Percentiles rank a stretch among this genome's conserved stretches.
These are phyloP conservation scores for Fomes fomentarius DNA, from an alignment of 1,284 basidiomycete genomes.

Conservation along the genomic window DNA sequence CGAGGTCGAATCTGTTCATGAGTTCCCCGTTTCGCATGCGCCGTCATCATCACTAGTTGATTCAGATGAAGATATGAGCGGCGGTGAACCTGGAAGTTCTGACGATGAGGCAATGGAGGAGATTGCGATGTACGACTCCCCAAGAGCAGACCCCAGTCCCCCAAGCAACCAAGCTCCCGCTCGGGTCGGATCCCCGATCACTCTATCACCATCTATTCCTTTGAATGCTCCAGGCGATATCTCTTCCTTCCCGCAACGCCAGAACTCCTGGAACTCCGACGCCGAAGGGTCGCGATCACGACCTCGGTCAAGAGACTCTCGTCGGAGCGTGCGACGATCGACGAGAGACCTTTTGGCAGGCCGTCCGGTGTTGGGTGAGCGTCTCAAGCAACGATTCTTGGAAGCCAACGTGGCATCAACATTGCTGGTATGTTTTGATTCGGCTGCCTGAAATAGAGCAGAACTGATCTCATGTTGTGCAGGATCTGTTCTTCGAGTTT, in stretches of 20 bases:
- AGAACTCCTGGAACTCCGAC: slow-evolving; percentile 37
- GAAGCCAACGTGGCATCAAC: slow-evolving; percentile 73
- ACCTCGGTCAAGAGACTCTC: slow-evolving; percentile 47
- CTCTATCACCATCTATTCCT: slow-evolving; percentile 15
- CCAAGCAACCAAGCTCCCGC: slow-evolving; percentile 4
- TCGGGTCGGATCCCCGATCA: slow-evolving; percentile 14
- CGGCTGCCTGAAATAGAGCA: background rate
- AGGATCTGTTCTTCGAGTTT: slow-evolving; percentile 95
- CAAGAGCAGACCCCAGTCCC: slow-evolving; percentile 17
- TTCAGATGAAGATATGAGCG: slow-evolving; percentile 77
- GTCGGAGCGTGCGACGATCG: slow-evolving; percentile 54
- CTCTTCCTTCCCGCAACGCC: slow-evolving; percentile 26
- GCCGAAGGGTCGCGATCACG: slow-evolving; percentile 39
- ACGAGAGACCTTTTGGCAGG: slow-evolving; percentile 35
- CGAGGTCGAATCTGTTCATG: slow-evolving; percentile 68
- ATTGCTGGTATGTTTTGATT: slow-evolving; percentile 67
- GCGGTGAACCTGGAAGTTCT: slow-evolving; percentile 67
- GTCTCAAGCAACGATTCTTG: slow-evolving; percentile 77
- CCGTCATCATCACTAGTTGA: slow-evolving; percentile 61
- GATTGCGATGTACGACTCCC: slow-evolving; percentile 70
- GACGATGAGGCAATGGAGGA: slow-evolving; percentile 81
- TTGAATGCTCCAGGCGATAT: slow-evolving; percentile 28
- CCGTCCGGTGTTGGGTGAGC: slow-evolving; percentile 67
- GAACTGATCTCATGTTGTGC: background rate
- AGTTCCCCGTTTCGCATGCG: slow-evolving; percentile 71